phyloP scores from a whole-genome alignment of 805 yeast species.

The Candida maesae region DNA sequence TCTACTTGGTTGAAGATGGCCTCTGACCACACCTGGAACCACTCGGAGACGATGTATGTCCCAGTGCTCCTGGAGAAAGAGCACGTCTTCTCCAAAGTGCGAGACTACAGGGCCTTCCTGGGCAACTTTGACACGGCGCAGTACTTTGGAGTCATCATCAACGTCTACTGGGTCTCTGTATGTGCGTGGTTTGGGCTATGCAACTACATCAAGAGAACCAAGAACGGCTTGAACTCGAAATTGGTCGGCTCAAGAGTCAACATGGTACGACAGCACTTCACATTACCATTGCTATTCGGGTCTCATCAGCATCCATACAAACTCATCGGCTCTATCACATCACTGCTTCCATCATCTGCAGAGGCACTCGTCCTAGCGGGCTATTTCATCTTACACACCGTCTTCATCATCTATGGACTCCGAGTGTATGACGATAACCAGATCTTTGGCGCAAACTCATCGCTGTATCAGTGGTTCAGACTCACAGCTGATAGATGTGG shows the following conservation, averaged over 20 bases:
- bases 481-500: conserved; percentile 25
- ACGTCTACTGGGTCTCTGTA: conserved; percentile 19
- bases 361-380: conserved; percentile 30
- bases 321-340: conserved; percentile 8
- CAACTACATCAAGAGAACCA: conserved; percentile 16
- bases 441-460: conserved; percentile 17
- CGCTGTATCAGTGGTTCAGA: conserved; percentile 6
- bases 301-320: conserved; percentile 23
- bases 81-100: conserved; percentile 10
- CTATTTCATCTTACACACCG: conserved; percentile 26
- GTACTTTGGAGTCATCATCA: conserved; percentile 19
- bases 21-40: conserved; percentile 10
- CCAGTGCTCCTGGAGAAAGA: conserved; percentile 17
- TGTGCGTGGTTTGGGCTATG: conserved; percentile 20
- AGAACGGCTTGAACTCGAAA: conserved; percentile 14
- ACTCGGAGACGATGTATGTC: conserved; percentile 6
- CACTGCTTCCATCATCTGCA: conserved; percentile 21
- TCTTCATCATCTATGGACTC: conserved; percentile 10
- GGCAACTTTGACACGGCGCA: conserved; percentile 25
- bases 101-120: conserved; percentile 25
- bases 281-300: conserved; percentile 18
- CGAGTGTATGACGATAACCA: conserved; percentile 16
- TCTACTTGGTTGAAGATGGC: conserved; percentile 6
- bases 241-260: conserved; percentile 15
- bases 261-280: conserved; percentile 14